A percentile compares a stretch with the other conserved stretches of the same genome.
These are phyloP conservation scores for Scheffersomyces coipomensis DNA, from an alignment of 805 yeast species.

Conservation along the genomic window DNA sequence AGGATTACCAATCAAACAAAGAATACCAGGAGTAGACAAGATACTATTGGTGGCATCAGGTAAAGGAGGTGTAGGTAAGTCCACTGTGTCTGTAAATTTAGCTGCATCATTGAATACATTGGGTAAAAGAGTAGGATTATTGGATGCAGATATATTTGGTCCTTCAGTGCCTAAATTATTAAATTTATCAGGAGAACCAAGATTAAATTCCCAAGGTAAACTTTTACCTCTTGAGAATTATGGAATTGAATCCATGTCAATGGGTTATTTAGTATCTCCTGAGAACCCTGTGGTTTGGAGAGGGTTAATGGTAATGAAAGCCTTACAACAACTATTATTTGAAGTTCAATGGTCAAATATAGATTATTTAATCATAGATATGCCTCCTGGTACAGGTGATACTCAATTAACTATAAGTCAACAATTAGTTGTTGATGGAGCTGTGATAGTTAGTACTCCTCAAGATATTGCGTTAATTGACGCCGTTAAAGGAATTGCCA, in stretches of 20 bases:
- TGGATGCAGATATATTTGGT: conserved; percentile 83
- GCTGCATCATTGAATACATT: conserved; percentile 58
- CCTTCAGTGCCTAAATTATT: conserved; percentile 78
- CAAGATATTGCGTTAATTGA: conserved; percentile 83
- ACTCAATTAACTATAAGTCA: conserved; percentile 82
- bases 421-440: conserved; percentile 72
- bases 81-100: conserved; percentile 68
- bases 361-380: conserved; percentile 71
- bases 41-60: conserved; percentile 71
- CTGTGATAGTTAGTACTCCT: conserved; percentile 80
- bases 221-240: conserved; percentile 68
- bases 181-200: conserved; percentile 69
- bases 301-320: conserved; percentile 85
- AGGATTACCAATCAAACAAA: conserved; percentile 55
- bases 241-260: conserved; percentile 83
- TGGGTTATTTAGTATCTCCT: conserved; percentile 75
- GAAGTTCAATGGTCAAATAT: conserved; percentile 73
- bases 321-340: conserved; percentile 76
- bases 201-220: conserved; percentile 50
- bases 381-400: conserved; percentile 95
- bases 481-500: conserved; percentile 74
- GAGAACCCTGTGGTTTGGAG: conserved; percentile 80
- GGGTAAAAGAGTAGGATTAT: conserved; percentile 61
- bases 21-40: conserved; percentile 59
- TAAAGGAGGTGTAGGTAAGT: conserved; percentile 82